Conservation (phyloP, 306 rosid species). For the Fragaria vesca region DNA sequence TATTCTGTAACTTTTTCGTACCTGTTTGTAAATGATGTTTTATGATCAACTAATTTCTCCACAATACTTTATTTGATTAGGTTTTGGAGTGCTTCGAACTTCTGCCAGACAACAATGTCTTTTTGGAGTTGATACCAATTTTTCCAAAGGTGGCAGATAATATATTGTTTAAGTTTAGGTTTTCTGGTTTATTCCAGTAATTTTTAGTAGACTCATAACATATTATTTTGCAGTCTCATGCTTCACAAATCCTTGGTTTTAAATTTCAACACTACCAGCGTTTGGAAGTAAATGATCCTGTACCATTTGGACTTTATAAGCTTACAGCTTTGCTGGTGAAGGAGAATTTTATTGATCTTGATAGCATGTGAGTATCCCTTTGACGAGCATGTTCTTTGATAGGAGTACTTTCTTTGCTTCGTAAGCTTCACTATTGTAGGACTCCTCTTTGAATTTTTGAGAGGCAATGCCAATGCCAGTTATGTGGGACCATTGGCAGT, state of each 20-base stretch:
- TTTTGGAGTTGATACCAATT: slow-evolving; percentile 89
- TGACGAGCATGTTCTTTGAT: slow-evolving; percentile 6
- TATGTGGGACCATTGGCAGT: background rate
- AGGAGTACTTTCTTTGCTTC: background rate
- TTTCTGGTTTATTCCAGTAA: slow-evolving; percentile 9
- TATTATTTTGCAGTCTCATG: slow-evolving; percentile 84
- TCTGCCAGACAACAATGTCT: slow-evolving; percentile 73
- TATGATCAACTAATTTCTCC: background rate
- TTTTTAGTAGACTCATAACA: slow-evolving; percentile 15
- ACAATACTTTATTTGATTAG: slow-evolving; percentile 36
- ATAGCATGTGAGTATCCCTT: slow-evolving; percentile 73
- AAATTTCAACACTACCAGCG: slow-evolving; percentile 97
- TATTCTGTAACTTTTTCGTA: background rate
- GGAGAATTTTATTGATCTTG: slow-evolving; percentile 88
- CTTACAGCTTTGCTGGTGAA: slow-evolving; percentile 92
- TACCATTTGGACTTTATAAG: slow-evolving; percentile 87
- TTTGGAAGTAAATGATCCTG: slow-evolving; percentile 76
- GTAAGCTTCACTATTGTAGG: background rate
- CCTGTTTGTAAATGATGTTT: slow-evolving; percentile 6
- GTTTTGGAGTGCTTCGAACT: slow-evolving; percentile 93
- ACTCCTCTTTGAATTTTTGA: background rate
- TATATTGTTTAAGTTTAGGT: slow-evolving; percentile 9
- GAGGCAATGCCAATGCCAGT: background rate
- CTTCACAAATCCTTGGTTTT: slow-evolving; percentile 96
- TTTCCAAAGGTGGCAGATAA: slow-evolving; percentile 74